Evolutionary conservation across 768 basidiomycete species (phyloP).

Genomic region (Lactifluus echinatus): DNA sequence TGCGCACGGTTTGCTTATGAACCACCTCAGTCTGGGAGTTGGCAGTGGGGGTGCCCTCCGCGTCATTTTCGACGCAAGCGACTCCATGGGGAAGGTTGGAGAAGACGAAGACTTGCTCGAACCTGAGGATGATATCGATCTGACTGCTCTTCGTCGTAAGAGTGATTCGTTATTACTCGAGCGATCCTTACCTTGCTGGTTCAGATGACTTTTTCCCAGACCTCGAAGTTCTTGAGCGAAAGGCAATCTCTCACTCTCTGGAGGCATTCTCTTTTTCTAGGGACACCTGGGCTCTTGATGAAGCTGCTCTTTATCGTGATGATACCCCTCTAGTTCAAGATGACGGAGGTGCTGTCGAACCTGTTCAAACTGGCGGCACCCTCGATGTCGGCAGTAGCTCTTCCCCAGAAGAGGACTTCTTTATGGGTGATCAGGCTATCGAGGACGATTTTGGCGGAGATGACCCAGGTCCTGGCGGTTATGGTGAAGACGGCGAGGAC

Average conservation of each 20-base stretch:
- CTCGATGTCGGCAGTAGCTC: constrained; percentile 31
- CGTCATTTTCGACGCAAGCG: constrained; percentile 94
- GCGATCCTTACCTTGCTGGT: constrained; percentile 13
- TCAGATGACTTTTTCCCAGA: constrained; percentile 69
- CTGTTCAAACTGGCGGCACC: constrained; percentile 30
- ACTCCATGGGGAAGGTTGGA: constrained; percentile 68
- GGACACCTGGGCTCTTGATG: constrained; percentile 53
- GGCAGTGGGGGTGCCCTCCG: constrained; percentile 76
- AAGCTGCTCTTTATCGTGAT: constrained; percentile 51
- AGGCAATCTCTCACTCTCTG: constrained; percentile 75
- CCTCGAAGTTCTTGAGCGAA: constrained; percentile 50
- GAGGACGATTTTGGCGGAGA: constrained; percentile 38
- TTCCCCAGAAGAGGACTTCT: constrained; percentile 52
- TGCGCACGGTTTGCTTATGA: constrained; percentile 93
- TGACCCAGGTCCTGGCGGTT: constrained; percentile 13
- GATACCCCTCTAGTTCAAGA: constrained; percentile 36
- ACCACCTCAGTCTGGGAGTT: constrained; percentile 75
- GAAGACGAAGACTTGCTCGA: constrained; percentile 67
- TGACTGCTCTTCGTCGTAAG: constrained; percentile 55
- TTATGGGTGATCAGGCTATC: constrained; percentile 51
- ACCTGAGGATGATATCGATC: constrained; percentile 57
- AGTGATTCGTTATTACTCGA: background rate
- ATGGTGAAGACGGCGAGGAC: constrained; percentile 32
- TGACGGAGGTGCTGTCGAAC: constrained; percentile 36
- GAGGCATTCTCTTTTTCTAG: constrained; percentile 76